These are phyloP conservation scores for Termitomyces sp. DNA, from an alignment of 768 basidiomycete genomes.

Conservation along the genomic window DNA sequence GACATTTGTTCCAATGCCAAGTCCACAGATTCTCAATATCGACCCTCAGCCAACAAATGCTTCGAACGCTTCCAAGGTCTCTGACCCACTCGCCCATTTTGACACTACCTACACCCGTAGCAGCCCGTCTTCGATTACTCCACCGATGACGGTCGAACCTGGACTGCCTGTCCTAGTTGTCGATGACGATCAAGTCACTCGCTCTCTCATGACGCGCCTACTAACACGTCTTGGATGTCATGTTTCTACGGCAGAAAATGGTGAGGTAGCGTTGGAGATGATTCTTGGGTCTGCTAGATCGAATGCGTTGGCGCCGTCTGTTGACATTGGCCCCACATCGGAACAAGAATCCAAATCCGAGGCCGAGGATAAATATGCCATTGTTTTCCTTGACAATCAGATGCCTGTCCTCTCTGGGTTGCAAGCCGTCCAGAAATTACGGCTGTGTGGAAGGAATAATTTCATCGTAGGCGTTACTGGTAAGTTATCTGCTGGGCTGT, in stretches of 20 bases:
- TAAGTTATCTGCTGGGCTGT: slow-evolving; percentile 17
- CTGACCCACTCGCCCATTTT: slow-evolving; percentile 26
- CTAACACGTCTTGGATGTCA: slow-evolving; percentile 72
- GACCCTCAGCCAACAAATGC: slow-evolving; percentile 20
- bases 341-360: slow-evolving; percentile 23
- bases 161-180: slow-evolving; percentile 70
- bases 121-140: slow-evolving; percentile 31
- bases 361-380: slow-evolving; percentile 35
- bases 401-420: slow-evolving; percentile 81
- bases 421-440: slow-evolving; percentile 56
- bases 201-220: slow-evolving; percentile 75
- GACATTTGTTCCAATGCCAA: slow-evolving; percentile 32
- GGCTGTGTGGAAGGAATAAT: slow-evolving; percentile 60
- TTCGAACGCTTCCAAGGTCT: slow-evolving; percentile 13
- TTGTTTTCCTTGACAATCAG: slow-evolving; percentile 64
- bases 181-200: slow-evolving; percentile 77
- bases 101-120: slow-evolving; percentile 32
- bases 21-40: slow-evolving; percentile 24
- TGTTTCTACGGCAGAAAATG: slow-evolving; percentile 82
- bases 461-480: slow-evolving; percentile 84
- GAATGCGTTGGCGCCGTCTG: slow-evolving; percentile 29
- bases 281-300: slow-evolving; percentile 40
- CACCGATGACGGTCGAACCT: slow-evolving; percentile 36
- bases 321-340: slow-evolving; percentile 32
- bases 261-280: slow-evolving; percentile 69